Base-by-base conservation (phyloP, 1,139 yeast species). In the Keqinozyma sinolaborantium region DNA sequence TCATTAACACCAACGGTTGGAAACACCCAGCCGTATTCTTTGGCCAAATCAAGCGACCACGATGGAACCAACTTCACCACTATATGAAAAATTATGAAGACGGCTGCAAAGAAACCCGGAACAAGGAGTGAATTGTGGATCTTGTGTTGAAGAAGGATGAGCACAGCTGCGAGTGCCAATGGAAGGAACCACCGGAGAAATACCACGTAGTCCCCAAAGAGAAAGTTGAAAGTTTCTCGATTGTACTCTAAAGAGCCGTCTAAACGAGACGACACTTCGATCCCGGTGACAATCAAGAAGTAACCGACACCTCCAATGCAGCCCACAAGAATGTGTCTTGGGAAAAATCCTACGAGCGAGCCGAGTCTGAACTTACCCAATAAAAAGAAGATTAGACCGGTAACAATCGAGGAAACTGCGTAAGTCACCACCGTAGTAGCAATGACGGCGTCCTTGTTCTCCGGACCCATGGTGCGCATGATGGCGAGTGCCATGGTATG, bases 261-360 rank as follows among this genome's bases (percentile, higher is more conserved):
- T 25, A 86, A 60, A 38, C 95, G 70, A 0, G 96, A 81, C 8
- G 88, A 75, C 1, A 92, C 96, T 51, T 90, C 97, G 21, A 92
- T 61, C 2, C 96, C 98, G 0, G 98, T 92, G 2, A 86, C 82
- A 2, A 90, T 64, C 41, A 92, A 68, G 57, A 92, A 92, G 60
- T 85, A 90, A 2, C 98, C 98, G 30, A 92, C 98, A 48, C 98
- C 98, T 28, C 98, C 98, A 48, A 92, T 90, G 56, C 97, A 92
- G 1, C 98, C 98, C 16, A 92, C 95, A 26, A 92, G 70, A 36
- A 92, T 92, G 53, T 92, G 98, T 42, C 97, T 71, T 0, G 98
- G 98, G 65, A 92, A 92, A 54, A 88, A 92, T 0, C 96, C 96
- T 10, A 92, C 96, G 23, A 92, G 62, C 11, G 85, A 74, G 3